Conservation (phyloP, 768 basidiomycete species). For the Lentinula aciculospora region DNA sequence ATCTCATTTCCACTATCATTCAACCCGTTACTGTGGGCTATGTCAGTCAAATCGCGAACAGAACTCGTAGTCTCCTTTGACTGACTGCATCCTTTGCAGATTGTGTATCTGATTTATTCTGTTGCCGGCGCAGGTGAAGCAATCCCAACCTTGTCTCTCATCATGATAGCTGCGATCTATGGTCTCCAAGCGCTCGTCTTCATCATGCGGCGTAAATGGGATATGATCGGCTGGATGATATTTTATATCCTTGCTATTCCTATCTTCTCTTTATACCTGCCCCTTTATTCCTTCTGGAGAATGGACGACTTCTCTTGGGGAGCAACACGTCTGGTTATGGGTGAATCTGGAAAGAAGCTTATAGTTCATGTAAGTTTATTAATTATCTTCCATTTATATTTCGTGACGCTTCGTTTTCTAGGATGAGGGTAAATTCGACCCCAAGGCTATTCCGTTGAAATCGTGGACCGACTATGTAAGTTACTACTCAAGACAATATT, state of each 20-base stretch:
- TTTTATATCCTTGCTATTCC: constrained; percentile 96
- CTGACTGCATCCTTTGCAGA: constrained; percentile 37
- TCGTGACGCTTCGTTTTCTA: constrained; percentile 22
- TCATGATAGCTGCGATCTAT: constrained; percentile 94
- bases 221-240: constrained; percentile 97
- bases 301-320: constrained; percentile 99
- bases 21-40: constrained; percentile 87
- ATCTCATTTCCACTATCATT: constrained; percentile 81
- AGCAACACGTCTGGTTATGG: constrained; percentile 85
- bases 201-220: constrained; percentile 90
- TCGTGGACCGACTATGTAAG: constrained; percentile 94
- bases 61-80: neutral
- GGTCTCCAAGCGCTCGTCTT: constrained; percentile 92
- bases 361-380: constrained; percentile 75
- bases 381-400: neutral
- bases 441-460: constrained; percentile 87
- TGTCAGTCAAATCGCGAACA: constrained; percentile 42
- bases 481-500: constrained; percentile 6
- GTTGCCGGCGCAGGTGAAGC: constrained; percentile 59
- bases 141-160: constrained; percentile 76
- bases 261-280: constrained; percentile 88
- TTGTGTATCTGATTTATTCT: constrained; percentile 83
- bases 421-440: constrained; percentile 99
- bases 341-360: constrained; percentile 93
- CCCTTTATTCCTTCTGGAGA: constrained; percentile 93